Base-by-base conservation (phyloP, 148 eudicot genomes). In the Bassia scoparia region DNA sequence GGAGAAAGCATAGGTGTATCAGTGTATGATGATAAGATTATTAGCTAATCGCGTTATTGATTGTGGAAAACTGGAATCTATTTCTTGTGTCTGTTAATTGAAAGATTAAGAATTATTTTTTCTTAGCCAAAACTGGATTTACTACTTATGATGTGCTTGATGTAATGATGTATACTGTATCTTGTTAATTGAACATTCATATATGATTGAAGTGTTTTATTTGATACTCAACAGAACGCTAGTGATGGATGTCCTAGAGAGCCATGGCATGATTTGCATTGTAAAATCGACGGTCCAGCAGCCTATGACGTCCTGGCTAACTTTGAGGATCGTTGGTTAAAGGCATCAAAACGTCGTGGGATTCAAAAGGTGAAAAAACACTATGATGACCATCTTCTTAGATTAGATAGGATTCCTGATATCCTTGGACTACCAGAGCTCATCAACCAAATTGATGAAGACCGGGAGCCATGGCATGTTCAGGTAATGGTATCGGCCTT, bases 221-320 rank as follows among this genome's bases (percentile, higher is more conserved):
- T n/a, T n/a, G n/a, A n/a, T 50, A 58, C 31, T 68, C 18, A 69
- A 84, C 81, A 95, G 98, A 97, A 93, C 31, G 81, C 71, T 52
- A 68, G 77, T 64, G 81, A 78, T 69, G 99, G 91, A 34, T 86
- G 88, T 76, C 98, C 97, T 70, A 88, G 98, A 81, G 93, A 95
- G 65, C 98, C 98, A 79, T 95, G 98, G 98, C 98, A 95, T 82
- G 98, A 95, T 79, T 70, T 95, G 86, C 98, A 95, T 77, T 82
- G 85, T 74, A 88, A 87, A 81, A 91, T 95, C 64, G 98, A 91
- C 43, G 98, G 98, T 24, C 98, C 98, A 0, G 98, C 98, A 56
- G 97, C 98, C 62, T 91, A 89, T 81, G 98, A 95, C 72, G 88
- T 95, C 41, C 80, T 95, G 62, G 69, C 86, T 49, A 95, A 95